Percentiles rank a stretch among this genome's conserved stretches.
Conservation (phyloP, 2,329 filamentous ascomycete genomes). For the Clonostachys rosea region DNA sequence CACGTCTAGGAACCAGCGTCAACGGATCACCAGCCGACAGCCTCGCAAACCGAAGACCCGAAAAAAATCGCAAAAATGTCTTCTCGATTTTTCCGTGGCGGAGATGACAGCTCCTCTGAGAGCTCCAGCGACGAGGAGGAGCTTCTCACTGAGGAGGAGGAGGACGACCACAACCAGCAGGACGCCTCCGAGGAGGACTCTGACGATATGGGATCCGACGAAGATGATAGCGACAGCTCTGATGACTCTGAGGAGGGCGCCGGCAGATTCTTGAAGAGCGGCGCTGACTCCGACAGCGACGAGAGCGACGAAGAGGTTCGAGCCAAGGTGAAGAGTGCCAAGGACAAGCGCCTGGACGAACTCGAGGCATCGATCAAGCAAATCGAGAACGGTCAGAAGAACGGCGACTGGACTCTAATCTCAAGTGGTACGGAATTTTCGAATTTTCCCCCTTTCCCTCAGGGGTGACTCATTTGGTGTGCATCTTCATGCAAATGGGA, state of each 20-base stretch:
- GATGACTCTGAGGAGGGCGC: conserved; percentile 64
- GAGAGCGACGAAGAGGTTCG: conserved; percentile 83
- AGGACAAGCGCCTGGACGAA: conserved; percentile 95
- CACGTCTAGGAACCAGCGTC: neutral
- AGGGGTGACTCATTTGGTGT: too few species aligned
- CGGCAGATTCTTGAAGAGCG: conserved; percentile 75
- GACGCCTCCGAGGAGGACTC: conserved; percentile 47
- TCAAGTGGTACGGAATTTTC: conserved; percentile 63
- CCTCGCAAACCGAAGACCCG: conserved; percentile 2
- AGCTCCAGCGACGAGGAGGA: conserved; percentile 95
- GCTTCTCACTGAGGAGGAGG: conserved; percentile 62
- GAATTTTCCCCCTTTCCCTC: neutral
- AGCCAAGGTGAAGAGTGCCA: conserved; percentile 91
- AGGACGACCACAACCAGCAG: conserved; percentile 15
- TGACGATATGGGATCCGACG: conserved; percentile 39
- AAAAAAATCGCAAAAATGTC: conserved; percentile 61
- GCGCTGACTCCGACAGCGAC: conserved; percentile 66
- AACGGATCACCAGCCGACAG: conserved; percentile 1
- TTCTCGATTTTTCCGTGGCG: conserved; percentile 96
- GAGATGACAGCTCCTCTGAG: conserved; percentile 89
- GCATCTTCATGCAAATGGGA: too few species aligned
- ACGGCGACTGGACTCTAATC: conserved; percentile 94
- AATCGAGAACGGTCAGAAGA: conserved; percentile 97
- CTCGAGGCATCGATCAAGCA: conserved; percentile 82
- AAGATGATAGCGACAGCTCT: conserved; percentile 52